Conservation (phyloP, 768 basidiomycete genomes). For the Dendrothele bispora region DNA sequence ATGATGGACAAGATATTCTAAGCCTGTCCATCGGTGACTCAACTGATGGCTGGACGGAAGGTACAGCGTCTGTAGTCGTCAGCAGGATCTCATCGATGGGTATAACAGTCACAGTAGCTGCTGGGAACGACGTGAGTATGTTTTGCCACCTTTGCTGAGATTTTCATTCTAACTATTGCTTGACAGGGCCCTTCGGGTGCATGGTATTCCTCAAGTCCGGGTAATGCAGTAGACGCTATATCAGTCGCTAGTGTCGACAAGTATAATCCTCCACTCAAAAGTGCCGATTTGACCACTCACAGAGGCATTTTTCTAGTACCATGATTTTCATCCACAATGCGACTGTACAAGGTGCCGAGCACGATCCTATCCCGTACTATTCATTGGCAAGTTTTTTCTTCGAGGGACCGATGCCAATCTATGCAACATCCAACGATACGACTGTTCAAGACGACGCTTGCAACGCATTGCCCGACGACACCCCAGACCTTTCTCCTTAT, state of each 20-base stretch:
- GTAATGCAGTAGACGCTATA: conserved; percentile 56
- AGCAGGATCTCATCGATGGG: conserved; percentile 57
- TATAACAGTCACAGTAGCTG: conserved; percentile 62
- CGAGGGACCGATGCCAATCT: conserved; percentile 49
- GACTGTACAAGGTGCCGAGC: conserved; percentile 46
- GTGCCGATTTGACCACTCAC: too few species aligned
- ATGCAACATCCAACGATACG: conserved; percentile 57
- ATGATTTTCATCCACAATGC: conserved; percentile 58
- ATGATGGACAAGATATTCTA: conserved; percentile 61
- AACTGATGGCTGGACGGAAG: conserved; percentile 65
- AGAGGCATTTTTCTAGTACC: conserved; percentile 35
- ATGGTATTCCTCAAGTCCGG: conserved; percentile 59
- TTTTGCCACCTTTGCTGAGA: conserved; percentile 66
- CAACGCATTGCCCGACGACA: conserved; percentile 48
- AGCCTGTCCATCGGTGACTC: conserved; percentile 67
- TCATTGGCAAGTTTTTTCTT: conserved; percentile 45
- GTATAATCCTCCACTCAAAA: too few species aligned
- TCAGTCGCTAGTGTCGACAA: conserved; percentile 57
- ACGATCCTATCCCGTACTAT: conserved; percentile 57
- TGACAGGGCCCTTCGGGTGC: conserved; percentile 53
- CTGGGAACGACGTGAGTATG: conserved; percentile 50
- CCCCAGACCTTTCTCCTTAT: conserved; percentile 53
- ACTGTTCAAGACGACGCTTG: conserved; percentile 60
- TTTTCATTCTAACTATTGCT: not conserved
- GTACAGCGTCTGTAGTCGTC: conserved; percentile 52